phyloP scores from a whole-genome alignment of 108 stramenopile species.

The Skeletonema costatum region DNA sequence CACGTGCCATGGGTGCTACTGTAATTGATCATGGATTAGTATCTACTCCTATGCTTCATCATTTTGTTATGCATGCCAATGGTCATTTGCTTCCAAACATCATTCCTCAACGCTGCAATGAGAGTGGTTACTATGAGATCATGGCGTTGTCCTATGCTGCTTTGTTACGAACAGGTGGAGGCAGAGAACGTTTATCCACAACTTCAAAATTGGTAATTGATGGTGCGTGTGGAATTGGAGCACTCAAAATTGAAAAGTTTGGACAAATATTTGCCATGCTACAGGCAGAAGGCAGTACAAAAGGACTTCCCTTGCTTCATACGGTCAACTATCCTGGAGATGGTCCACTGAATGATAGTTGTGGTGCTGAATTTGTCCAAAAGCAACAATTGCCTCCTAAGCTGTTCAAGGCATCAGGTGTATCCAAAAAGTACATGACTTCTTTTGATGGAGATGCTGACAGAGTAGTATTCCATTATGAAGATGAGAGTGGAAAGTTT shows the following conservation, averaged over 20 bases:
- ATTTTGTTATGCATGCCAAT: constrained; percentile 87
- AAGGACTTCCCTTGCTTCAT: constrained; percentile 29
- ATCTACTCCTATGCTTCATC: constrained; percentile 95
- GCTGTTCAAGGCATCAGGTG: constrained; percentile 42
- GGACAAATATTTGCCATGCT: constrained; percentile 37
- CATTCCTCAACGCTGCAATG: constrained; percentile 62
- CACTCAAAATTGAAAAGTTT: constrained; percentile 51
- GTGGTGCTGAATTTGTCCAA: constrained; percentile 96
- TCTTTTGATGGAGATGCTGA: constrained; percentile 99
- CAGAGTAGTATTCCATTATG: constrained; percentile 94
- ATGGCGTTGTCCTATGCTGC: constrained; percentile 74
- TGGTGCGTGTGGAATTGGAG: constrained; percentile 94
- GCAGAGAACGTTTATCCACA: not conserved
- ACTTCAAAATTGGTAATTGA: constrained; percentile 71
- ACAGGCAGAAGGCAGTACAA: constrained; percentile 26
- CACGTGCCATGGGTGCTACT: constrained; percentile 63
- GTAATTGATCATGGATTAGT: constrained; percentile 87
- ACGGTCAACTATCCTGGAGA: constrained; percentile 67
- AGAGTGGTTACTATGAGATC: constrained; percentile 80
- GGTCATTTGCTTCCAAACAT: constrained; percentile 58
- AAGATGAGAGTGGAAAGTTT: constrained; percentile 45
- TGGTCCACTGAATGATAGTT: constrained; percentile 85
- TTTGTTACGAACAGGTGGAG: constrained; percentile 49
- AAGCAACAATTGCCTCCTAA: constrained; percentile 78
- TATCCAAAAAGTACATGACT: constrained; percentile 55